Conservation (phyloP, 1,284 basidiomycete genomes). For the Psilocybe mexicana region DNA sequence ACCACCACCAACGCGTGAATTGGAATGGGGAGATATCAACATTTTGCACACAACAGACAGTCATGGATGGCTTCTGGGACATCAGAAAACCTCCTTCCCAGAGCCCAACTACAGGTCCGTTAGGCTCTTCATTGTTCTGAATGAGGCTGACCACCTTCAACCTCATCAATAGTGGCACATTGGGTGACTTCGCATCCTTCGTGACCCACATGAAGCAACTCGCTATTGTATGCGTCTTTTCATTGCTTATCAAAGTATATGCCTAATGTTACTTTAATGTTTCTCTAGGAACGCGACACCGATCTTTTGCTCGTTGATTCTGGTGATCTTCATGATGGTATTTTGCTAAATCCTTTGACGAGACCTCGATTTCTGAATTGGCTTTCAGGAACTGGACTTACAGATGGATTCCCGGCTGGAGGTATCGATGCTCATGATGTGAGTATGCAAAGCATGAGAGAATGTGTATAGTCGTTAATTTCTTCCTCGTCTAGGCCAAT, state of each 20-base stretch:
- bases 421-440: conserved; percentile 74
- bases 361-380: conserved; percentile 19
- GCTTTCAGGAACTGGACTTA: conserved; percentile 60
- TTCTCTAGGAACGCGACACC: conserved; percentile 58
- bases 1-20: conserved; percentile 56
- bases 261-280: background rate
- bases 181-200: conserved; percentile 82
- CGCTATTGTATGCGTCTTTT: conserved; percentile 46
- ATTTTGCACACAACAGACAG: conserved; percentile 82
- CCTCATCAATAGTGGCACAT: conserved; percentile 52
- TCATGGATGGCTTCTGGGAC: conserved; percentile 80
- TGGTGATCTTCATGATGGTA: conserved; percentile 81
- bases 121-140: background rate
- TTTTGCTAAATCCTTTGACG: conserved; percentile 22
- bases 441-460: conserved; percentile 13
- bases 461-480: background rate
- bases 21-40: conserved; percentile 80
- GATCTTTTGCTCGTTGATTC: conserved; percentile 74
- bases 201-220: conserved; percentile 79
- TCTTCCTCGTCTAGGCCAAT: conserved; percentile 47
- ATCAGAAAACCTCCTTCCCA: conserved; percentile 66
- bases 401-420: conserved; percentile 73
- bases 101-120: conserved; percentile 73
- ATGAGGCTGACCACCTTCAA: background rate
- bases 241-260: background rate